phyloP scores from a whole-genome alignment of 2,329 filamentous ascomycete species.

The Aspergillus sp. region DNA sequence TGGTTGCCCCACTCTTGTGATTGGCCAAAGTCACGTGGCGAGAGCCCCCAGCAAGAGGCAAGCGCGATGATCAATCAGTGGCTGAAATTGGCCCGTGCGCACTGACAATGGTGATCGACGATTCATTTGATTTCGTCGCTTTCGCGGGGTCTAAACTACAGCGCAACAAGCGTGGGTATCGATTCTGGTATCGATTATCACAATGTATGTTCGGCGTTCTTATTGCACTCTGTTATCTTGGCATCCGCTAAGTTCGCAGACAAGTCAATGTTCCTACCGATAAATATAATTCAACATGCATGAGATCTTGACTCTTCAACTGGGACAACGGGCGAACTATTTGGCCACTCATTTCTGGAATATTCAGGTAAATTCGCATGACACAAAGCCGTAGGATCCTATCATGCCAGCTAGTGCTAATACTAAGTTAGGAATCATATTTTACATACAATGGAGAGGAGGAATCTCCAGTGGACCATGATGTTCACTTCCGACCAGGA shows the following conservation, averaged over 20 bases:
- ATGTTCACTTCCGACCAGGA: slow-evolving; percentile 86
- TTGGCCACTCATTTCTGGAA: slow-evolving; percentile 98
- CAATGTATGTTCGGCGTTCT: slow-evolving; percentile 12
- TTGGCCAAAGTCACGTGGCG: slow-evolving; percentile 28
- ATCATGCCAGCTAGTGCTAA: background rate
- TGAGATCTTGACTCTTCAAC: slow-evolving; percentile 91
- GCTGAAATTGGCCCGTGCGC: slow-evolving; percentile 12
- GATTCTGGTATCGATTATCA: background rate
- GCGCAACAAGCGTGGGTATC: background rate
- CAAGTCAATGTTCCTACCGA: background rate
- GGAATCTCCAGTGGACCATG: slow-evolving; percentile 73
- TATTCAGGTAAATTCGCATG: slow-evolving; percentile 66
- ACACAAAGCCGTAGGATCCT: background rate
- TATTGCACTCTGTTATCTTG: background rate
- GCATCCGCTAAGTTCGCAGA: slow-evolving; percentile 9
- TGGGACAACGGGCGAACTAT: slow-evolving; percentile 92
- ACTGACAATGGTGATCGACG: slow-evolving; percentile 5
- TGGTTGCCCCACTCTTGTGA: slow-evolving; percentile 10
- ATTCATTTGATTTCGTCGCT: background rate
- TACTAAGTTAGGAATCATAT: slow-evolving; percentile 77
- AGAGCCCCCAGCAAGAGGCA: slow-evolving; percentile 8
- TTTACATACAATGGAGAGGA: slow-evolving; percentile 80
- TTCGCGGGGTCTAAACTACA: background rate
- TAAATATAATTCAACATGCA: slow-evolving; percentile 65
- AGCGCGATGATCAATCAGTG: background rate